phyloP scores from a whole-genome alignment of 2,329 filamentous ascomycete species.

The Aspergillus bombycis region DNA sequence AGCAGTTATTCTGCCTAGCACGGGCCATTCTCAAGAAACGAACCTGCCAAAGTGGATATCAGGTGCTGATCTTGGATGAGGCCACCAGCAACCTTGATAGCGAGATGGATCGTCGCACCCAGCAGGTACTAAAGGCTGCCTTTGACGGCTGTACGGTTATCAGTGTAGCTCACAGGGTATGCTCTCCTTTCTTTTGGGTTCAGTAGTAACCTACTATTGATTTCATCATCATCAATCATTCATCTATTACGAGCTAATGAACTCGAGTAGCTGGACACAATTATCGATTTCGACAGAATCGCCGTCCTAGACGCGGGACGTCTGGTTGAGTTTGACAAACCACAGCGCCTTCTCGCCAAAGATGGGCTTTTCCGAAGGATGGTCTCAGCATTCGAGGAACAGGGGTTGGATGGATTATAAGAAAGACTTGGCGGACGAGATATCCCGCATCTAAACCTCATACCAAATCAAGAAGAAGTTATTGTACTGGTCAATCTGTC shows the following conservation, averaged over 20 bases:
- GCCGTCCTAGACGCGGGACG: background rate
- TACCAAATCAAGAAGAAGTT: no score
- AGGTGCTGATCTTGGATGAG: slow-evolving; percentile 34
- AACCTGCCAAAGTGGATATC: background rate
- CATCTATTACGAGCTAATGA: background rate
- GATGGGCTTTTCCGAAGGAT: background rate
- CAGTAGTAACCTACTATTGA: background rate
- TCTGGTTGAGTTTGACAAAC: slow-evolving; percentile 4
- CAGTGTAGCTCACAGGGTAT: slow-evolving; percentile 50
- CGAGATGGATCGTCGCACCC: slow-evolving; percentile 55
- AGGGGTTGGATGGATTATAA: background rate
- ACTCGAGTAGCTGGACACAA: slow-evolving; percentile 33
- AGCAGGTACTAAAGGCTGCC: slow-evolving; percentile 50
- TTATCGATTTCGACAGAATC: background rate
- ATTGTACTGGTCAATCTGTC: no score
- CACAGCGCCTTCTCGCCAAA: slow-evolving; percentile 3
- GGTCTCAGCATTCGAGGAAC: slow-evolving; percentile 1
- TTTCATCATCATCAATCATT: background rate
- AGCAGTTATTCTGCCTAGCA: slow-evolving; percentile 55
- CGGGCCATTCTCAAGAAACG: slow-evolving; percentile 43
- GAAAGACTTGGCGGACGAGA: no score
- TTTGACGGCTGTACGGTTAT: slow-evolving; percentile 59
- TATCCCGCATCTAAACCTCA: no score
- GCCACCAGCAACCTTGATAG: slow-evolving; percentile 47
- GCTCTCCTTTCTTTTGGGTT: background rate